Base-by-base conservation (phyloP, 2,329 filamentous ascomycete genomes). In the Diaporthe vexans region DNA sequence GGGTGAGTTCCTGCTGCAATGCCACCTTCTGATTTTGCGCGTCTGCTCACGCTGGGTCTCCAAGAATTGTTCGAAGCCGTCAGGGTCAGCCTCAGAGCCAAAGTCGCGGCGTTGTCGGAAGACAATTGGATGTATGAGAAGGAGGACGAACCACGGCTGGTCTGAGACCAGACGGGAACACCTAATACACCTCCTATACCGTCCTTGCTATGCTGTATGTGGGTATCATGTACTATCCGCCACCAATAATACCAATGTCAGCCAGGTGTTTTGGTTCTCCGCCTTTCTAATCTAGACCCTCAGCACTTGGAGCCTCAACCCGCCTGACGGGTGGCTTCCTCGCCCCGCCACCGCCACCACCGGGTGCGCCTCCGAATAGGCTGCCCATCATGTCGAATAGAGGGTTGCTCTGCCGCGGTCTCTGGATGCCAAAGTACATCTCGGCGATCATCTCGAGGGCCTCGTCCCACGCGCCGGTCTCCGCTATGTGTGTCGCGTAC, bases 311-410 rank as follows among this genome's bases (percentile, higher is more conserved):
- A 77, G 86, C 82, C 78, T 88, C 85, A 46, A 87, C 78, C 75
- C 84, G 80, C 74, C 85, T 84, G 46, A 85, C 78, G n/a, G 84
- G 83, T n/a, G 85, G 84, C 73, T 84, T 85, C 75, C 83, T 84
- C 56, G 80, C 77, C 63, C 80, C 78, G n/a, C 78, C 80, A n/a
- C 88, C 89, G 73, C 87, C 87, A 33, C 88, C 90, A 10, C 86
- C 87, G 68, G 87, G 87, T 35, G 88, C 93, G 26, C 95, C 95
- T 65, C 95, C 95, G 80, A 99, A 94, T 88, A 99, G 91, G 76
- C 92, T 95, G 63, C 95, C 95, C 94, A 99, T 97, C 95, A 99
- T 98, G 82, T 99, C 97, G 84, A 98, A 91, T 83, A 99, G 87
- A 4, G 95, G 95, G 83, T 98, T 98, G 77, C 93, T 94, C 86